phyloP scores from a whole-genome alignment of 192 early-diverging fungal genomes.

The Neocallimastix lanati region DNA sequence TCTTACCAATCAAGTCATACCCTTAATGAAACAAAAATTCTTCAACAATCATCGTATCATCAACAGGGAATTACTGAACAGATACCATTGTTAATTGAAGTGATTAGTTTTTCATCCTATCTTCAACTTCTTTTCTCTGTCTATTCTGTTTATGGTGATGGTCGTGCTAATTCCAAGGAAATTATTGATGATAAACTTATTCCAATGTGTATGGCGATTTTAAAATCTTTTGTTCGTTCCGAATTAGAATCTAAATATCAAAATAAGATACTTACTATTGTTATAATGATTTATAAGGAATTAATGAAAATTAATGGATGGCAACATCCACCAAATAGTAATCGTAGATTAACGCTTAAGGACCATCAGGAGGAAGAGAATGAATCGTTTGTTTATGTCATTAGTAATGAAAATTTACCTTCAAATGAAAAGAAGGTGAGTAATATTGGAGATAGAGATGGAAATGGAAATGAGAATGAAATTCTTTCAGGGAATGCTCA shows the following conservation, averaged over 20 bases:
- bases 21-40: background rate
- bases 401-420: too few relatives aligned
- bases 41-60: background rate
- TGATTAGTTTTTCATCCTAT: background rate
- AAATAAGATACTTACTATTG: background rate
- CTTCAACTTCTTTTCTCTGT: background rate
- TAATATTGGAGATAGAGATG: too few relatives aligned
- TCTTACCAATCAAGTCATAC: background rate
- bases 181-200: background rate
- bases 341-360: background rate
- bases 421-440: too few relatives aligned
- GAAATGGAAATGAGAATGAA: too few relatives aligned
- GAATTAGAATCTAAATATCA: background rate
- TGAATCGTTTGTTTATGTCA: too few relatives aligned
- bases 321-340: background rate
- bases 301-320: background rate
- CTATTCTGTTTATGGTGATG: background rate
- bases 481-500: too few relatives aligned
- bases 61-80: background rate
- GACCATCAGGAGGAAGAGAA: background rate
- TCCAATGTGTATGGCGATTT: background rate
- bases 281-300: background rate
- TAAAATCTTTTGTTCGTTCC: background rate
- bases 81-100: background rate
- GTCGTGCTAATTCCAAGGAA: background rate